These are phyloP conservation scores for Lablab purpureus DNA, from an alignment of 306 rosid species.

Conservation along the genomic window DNA sequence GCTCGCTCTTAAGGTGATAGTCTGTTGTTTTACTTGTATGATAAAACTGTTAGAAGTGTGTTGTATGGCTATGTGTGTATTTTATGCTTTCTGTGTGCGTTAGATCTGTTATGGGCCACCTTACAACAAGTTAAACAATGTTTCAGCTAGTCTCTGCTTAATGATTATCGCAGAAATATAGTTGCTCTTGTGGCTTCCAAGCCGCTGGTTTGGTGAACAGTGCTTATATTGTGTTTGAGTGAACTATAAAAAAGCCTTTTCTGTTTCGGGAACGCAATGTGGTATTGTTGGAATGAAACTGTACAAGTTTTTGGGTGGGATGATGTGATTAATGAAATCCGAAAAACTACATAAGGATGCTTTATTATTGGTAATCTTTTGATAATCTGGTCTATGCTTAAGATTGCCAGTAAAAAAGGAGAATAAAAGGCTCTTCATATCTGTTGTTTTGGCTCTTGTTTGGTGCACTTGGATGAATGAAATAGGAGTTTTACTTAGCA, in stretches of 20 bases:
- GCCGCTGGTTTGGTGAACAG: background rate
- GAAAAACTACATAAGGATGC: background rate
- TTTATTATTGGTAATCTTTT: constrained; percentile 31
- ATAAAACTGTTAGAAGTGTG: background rate
- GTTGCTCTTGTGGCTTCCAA: background rate
- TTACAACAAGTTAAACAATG: constrained; percentile 25
- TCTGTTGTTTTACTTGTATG: constrained; percentile 24
- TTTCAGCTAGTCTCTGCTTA: constrained; percentile 4
- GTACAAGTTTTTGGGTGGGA: constrained; percentile 13
- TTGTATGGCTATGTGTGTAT: constrained; percentile 3
- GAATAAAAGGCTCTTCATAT: background rate
- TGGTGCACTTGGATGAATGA: constrained; percentile 2
- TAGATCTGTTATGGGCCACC: background rate
- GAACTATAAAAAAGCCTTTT: background rate
- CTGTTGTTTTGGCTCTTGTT: constrained; percentile 14
- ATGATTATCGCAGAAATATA: constrained; percentile 25
- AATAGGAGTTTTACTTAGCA: background rate
- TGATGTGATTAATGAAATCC: constrained; percentile 23
- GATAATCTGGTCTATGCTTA: background rate
- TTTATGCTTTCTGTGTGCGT: background rate
- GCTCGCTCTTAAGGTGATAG: constrained; percentile 91
- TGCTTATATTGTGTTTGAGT: background rate
- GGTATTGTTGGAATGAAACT: constrained; percentile 13
- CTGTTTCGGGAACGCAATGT: constrained; percentile 31
- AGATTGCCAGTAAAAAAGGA: background rate